Evolutionary conservation across 1,139 yeast species (phyloP), one percentile per base, ranked within the genome.

Genomic region (Pichia sp.): DNA sequence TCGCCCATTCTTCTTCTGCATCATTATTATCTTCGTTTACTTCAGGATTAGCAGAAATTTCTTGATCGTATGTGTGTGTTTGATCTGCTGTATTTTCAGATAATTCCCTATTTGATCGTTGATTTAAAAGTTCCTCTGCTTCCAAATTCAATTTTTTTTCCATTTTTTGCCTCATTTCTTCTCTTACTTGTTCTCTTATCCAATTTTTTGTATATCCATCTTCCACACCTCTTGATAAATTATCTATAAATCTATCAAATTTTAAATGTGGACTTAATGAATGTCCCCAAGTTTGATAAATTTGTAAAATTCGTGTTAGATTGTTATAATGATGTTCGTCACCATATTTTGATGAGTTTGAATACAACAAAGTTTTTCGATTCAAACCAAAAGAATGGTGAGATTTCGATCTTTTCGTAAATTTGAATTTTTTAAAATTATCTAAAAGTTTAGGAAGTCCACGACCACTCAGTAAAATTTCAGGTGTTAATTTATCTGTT

Each of bases 201-300:
- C 44, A 54, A 8, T 35, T 32, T 32, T 43, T 52, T 8, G 50
- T 45, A n/a, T 42, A 42, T 5, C 45, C 25, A 7, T 45, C 41
- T 25, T 40, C 35, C 32, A 53, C 44, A 29, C 59, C 54, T 24
- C 53, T 38, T 26, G 39, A 46, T 22, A 55, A 35, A 14, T 50
- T 48, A 1, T 51, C 49, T 4, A 55, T 55, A 37, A 59, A 54
- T 37, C 57, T 55, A 29, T 42, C 44, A 32, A 60, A 59, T 36
- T 51, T 52, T 35, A 55, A 53, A 44, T 57, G 59, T 3, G 63
- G 62, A 38, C 52, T 55, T 5, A 60, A 41, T 13, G 50, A 49
- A 42, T 60, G 63, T 8, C 61, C 62, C 60, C 62, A 60, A 18
- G 47, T 40, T 45, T 60, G 64, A 37, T 58, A 60, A 0, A 56